Evolutionary conservation across 2,329 filamentous ascomycete species (phyloP), one percentile per base, ranked within the genome.

Genomic region (Taxawa tesnikishii): DNA sequence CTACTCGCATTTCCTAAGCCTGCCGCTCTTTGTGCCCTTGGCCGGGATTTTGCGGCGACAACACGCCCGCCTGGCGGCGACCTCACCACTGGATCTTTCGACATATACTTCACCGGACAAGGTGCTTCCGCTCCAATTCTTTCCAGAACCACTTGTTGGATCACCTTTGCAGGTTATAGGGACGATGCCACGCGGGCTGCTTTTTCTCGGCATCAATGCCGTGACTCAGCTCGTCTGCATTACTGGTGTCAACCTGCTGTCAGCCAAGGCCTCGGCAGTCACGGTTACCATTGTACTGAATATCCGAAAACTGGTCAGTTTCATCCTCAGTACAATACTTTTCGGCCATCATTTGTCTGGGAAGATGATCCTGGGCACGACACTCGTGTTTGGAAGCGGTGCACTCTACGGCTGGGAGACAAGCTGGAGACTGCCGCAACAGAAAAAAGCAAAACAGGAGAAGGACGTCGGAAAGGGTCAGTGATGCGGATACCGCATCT

Each of bases 251-350:
- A 96, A 96, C 45, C 70, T 94, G n/a, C 67, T 98, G 4, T 87
- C 83, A 2, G 83, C 88, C 1, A 79, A 79, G 33, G 83, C 83
- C 3, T 88, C 87, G 3, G 92, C 90, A 0, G 68, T 98, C 34
- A 96, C 90, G 0, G 90, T 98, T 15, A 94, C 88, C 2, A 93
- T 98, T 46, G 85, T 96, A 29, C 67, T 98, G 38, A 98, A 96
- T 53, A 82, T 98, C 38, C 73, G 90, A 45, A 98, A 98, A 58
- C 65, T 98, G 13, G 79, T 94, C 34, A 94, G 87, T 47, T 70
- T 96, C 38, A 62, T 96, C 39, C 56, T 96, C 37, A 94, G 87
- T 46, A 92, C 96, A 37, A 88, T 85, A 71, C 58, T 98, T 2
- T 98, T 98, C 58, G 90, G 88, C 4, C 94, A 98, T 53, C 60